Evolutionary conservation across 2,329 filamentous ascomycete species (phyloP), one percentile per base, ranked within the genome.

Genomic region (Pseudovirgaria hyperparasitica): DNA sequence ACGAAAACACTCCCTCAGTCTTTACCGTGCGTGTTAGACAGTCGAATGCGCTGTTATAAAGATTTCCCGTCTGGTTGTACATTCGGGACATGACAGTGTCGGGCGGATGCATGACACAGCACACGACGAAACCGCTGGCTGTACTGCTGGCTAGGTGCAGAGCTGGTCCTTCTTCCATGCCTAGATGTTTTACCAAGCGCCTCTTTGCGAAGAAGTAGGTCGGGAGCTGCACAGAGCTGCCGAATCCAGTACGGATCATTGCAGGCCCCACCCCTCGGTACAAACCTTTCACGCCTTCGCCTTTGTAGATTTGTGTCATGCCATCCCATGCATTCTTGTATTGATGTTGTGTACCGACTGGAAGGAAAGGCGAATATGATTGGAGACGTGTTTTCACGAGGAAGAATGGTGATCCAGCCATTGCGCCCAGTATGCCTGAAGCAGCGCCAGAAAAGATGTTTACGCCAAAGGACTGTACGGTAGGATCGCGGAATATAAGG

Each of bases 191-290:
- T 32, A 82, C 70, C 41, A 98, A 60, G 42, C 81, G 66, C 35
- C 90, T 67, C 66, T 98, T 98, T 9, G 87, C 90, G 44, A 96
- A 90, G 60, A 96, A 98, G 56, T 98, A 98, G 19, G 90, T 98
- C 2, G 90, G 90, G 34, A 98, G 65, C 59, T 98, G 90, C 8
- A 96, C 90, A 5, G 84, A 90, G 57, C 82, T 92, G 26, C 90
- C 90, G 43, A 93, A 94, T 14, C 87, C 87, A 1, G 90, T 98
- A 32, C 90, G 70, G 35, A 98, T 82, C 82, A 94, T 94, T 13
- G 90, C 86, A 3, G 90, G 87, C 3, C 74, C 77, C 2, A 96
- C 82, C 31, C 90, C 90, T 31, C 90, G 70, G 58, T 96, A 98
- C 14, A 96, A 58, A 2, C 90, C 90, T 29, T 62, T 63, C 18